Conservation (phyloP, 2,329 filamentous ascomycete species). For the Alternaria ethzedia region DNA sequence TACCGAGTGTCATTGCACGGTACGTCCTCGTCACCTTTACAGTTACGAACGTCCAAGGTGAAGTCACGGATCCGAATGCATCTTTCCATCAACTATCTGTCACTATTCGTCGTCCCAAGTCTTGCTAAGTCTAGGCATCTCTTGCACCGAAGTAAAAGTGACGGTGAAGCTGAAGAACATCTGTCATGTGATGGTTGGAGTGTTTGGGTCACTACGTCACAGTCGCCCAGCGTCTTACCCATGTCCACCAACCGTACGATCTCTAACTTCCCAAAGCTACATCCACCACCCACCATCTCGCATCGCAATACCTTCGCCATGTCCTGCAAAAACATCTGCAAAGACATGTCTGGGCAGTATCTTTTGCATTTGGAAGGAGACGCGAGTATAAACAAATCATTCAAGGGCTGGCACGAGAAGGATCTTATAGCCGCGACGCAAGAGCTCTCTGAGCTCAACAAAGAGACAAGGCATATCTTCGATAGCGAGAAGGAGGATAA, state of each 20-base stretch:
- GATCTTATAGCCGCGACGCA: fast-evolving
- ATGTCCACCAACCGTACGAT: not conserved
- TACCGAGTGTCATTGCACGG: not conserved
- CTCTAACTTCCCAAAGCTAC: not conserved
- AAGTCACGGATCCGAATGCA: not conserved
- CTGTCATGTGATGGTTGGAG: not conserved
- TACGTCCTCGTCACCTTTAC: not conserved
- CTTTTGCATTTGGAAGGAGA: no score
- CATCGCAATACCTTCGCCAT: not conserved
- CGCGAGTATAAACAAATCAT: fast-evolving
- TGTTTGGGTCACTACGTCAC: not conserved
- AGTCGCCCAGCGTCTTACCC: not conserved
- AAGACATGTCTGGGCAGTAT: not conserved
- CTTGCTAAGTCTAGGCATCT: not conserved
- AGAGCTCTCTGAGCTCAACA: not conserved
- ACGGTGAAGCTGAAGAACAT: not conserved
- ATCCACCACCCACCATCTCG: not conserved
- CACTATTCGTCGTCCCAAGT: not conserved
- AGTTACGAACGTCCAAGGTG: not conserved
- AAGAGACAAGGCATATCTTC: not conserved
- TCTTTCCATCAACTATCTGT: not conserved
- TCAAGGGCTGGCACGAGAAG: not conserved
- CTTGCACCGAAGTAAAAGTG: not conserved
- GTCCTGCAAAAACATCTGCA: not conserved
- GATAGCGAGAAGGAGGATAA: not conserved